Conservation (phyloP, 1,284 basidiomycete species). For the Heterobasidion annosum region DNA sequence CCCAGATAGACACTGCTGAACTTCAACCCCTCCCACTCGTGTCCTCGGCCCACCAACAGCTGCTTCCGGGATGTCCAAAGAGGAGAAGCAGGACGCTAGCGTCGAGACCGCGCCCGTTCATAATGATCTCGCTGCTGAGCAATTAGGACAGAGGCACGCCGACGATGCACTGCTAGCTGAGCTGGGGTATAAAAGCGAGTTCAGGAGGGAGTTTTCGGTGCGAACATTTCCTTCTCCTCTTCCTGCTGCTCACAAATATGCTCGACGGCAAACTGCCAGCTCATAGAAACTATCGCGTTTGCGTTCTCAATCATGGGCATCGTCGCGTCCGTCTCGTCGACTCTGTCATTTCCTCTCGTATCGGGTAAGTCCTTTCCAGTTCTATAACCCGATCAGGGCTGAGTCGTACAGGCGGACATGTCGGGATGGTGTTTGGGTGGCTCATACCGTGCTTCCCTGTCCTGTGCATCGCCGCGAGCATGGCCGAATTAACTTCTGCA, state of each 20-base stretch:
- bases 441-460: slow-evolving; percentile 66
- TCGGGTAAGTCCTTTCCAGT: slow-evolving; percentile 31
- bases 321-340: slow-evolving; percentile 59
- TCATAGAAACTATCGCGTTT: slow-evolving; percentile 58
- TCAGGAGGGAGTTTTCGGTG: slow-evolving; percentile 70
- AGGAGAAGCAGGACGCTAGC: slow-evolving; percentile 2
- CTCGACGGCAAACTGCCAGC: slow-evolving; percentile 21
- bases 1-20: not conserved
- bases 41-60: not conserved
- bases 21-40: not conserved
- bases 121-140: not conserved
- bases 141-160: slow-evolving; percentile 21
- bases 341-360: slow-evolving; percentile 51
- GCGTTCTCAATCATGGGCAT: slow-evolving; percentile 73
- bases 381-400: slow-evolving; percentile 1
- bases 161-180: slow-evolving; percentile 52
- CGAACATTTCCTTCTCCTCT: slow-evolving; percentile 12
- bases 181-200: slow-evolving; percentile 69
- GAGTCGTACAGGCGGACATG: slow-evolving; percentile 47
- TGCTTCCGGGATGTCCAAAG: slow-evolving; percentile 1
- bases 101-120: not conserved
- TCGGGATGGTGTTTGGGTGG: slow-evolving; percentile 75
- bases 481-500: slow-evolving; percentile 65
- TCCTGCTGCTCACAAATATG: not conserved
- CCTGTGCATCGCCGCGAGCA: slow-evolving; percentile 52